These are phyloP conservation scores for Friedmanniomyces simplex DNA, from an alignment of 495 filamentous ascomycete species.

Conservation along the genomic window DNA sequence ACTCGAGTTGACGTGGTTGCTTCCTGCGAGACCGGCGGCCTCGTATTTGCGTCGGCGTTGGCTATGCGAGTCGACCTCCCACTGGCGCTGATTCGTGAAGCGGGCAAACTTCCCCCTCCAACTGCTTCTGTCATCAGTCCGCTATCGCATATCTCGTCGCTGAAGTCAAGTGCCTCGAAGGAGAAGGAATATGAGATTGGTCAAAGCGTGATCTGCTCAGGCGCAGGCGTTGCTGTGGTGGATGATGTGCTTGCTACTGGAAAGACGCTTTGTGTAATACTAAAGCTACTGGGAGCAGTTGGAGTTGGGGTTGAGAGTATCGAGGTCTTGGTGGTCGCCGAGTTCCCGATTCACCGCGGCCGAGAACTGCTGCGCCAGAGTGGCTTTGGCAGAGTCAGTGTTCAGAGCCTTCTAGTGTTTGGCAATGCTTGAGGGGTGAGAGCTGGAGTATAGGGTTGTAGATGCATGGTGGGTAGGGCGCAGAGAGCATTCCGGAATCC, in stretches of 20 bases:
- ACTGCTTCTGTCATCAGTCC: slow-evolving; percentile 41
- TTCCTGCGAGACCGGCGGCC: slow-evolving; percentile 50
- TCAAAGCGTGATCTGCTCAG: not conserved
- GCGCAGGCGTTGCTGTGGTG: slow-evolving; percentile 43
- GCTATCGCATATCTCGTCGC: slow-evolving; percentile 49
- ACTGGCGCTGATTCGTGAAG: slow-evolving; percentile 47
- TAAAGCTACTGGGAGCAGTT: slow-evolving; percentile 42
- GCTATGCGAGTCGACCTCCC: slow-evolving; percentile 37
- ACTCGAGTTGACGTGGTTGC: slow-evolving; percentile 37
- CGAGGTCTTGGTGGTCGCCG: slow-evolving; percentile 47
- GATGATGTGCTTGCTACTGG: slow-evolving; percentile 57
- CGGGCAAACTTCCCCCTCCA: slow-evolving; percentile 51
- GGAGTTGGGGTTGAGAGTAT: slow-evolving; percentile 37
- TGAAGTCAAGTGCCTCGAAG: slow-evolving; percentile 19
- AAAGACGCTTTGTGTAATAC: slow-evolving; percentile 47
- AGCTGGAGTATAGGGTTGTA: too few species aligned
- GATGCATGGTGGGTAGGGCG: too few species aligned
- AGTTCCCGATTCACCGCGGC: slow-evolving; percentile 52
- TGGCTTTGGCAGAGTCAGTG: slow-evolving; percentile 46
- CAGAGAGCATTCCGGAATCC: too few species aligned
- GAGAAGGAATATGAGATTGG: not conserved
- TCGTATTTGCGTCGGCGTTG: slow-evolving; percentile 47
- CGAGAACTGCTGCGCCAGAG: slow-evolving; percentile 40
- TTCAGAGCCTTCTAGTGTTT: slow-evolving; percentile 53
- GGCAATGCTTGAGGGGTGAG: too few species aligned